Evolutionary conservation across 495 filamentous ascomycete species (phyloP).

Genomic region (Articulospora tetracladia): DNA sequence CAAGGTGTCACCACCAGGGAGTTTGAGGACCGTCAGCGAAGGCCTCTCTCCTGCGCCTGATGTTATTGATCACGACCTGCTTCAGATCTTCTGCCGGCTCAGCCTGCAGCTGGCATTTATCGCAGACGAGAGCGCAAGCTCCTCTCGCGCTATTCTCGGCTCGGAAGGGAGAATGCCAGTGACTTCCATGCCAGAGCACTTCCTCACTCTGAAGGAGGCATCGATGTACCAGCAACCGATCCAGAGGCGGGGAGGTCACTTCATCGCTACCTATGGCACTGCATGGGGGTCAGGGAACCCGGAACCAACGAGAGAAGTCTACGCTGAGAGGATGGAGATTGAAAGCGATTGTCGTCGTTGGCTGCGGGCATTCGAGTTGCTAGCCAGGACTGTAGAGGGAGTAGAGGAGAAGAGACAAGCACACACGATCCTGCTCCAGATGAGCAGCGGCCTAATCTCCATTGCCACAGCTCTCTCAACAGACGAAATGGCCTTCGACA

Average conservation of each 20-base stretch:
- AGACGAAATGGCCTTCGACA: conserved; percentile 3
- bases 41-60: not conserved
- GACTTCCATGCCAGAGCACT: not conserved
- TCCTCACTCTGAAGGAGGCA: not conserved
- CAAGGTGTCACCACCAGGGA: not conserved
- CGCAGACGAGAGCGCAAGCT: not conserved
- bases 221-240: not conserved
- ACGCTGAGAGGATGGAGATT: not conserved
- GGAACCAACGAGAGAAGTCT: not conserved
- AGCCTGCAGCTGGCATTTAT: conserved; percentile 6
- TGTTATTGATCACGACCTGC: conserved; percentile 8
- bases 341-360: not conserved
- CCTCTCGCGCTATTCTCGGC: not conserved
- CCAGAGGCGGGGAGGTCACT: not conserved
- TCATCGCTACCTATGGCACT: not conserved
- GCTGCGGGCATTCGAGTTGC: not conserved
- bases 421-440: not conserved
- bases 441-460: not conserved
- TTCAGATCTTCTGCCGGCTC: conserved; percentile 9
- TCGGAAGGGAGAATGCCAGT: not conserved
- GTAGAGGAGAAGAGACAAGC: not conserved
- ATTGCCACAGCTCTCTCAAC: not conserved
- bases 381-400: not conserved
- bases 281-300: not conserved
- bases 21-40: not conserved